Evolutionary conservation across 345 rosid species (phyloP).

Genomic region (Rhizophora mangle): DNA sequence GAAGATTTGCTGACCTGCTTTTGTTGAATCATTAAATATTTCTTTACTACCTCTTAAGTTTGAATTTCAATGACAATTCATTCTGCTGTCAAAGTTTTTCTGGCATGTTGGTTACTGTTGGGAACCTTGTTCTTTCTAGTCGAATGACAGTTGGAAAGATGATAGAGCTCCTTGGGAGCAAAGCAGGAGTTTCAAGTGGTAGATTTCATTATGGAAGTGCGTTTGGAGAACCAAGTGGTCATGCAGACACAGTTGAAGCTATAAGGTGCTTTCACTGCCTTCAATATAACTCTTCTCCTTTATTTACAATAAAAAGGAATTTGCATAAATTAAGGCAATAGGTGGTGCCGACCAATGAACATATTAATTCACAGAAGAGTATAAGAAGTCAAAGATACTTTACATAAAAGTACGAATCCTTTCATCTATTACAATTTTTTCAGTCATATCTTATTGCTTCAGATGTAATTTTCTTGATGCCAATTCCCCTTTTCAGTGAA

Average conservation of each 20-base stretch:
- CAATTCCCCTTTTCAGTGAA: slow-evolving; percentile 39
- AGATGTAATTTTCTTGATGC: slow-evolving; percentile 4
- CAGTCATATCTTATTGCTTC: background rate
- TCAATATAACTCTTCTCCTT: background rate
- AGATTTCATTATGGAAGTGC: slow-evolving; percentile 95
- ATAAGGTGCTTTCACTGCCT: slow-evolving; percentile 46
- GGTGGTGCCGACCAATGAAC: too few species aligned
- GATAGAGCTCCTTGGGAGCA: slow-evolving; percentile 96
- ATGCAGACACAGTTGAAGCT: slow-evolving; percentile 78
- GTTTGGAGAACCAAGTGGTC: slow-evolving; percentile 93
- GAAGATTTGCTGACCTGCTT: background rate
- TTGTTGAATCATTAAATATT: background rate
- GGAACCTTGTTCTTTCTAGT: slow-evolving; percentile 34
- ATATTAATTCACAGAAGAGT: too few species aligned
- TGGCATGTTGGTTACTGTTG: background rate
- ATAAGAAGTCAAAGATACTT: too few species aligned
- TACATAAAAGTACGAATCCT: slow-evolving; percentile 3
- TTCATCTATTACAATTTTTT: background rate
- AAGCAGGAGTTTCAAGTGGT: slow-evolving; percentile 88
- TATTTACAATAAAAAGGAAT: background rate
- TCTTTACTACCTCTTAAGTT: background rate
- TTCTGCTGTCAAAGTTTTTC: background rate
- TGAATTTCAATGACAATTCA: background rate
- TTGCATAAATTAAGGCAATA: too few species aligned
- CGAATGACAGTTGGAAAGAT: slow-evolving; percentile 99